Conservation (phyloP, 1,284 basidiomycete species). For the Moniliella sp. region DNA sequence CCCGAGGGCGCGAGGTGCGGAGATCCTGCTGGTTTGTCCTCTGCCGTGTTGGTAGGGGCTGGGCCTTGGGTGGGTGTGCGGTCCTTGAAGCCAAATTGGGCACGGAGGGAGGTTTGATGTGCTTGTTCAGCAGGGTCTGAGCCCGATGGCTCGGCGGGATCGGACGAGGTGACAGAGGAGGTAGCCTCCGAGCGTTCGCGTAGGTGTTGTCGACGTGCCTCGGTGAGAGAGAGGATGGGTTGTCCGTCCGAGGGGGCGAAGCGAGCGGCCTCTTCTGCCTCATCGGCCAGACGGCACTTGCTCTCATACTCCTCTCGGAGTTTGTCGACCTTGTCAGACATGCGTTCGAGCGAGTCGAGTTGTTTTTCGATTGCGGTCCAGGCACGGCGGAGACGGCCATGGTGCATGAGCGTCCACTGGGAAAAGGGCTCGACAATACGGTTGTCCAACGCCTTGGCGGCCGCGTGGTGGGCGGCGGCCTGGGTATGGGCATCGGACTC, state of each 20-base stretch:
- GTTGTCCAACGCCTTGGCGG: conserved; percentile 14
- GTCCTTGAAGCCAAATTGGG: background rate
- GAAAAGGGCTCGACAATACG: conserved; percentile 18
- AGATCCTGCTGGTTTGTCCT: no score
- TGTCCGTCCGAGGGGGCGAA: conserved; percentile 13
- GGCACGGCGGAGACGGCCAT: conserved; percentile 11
- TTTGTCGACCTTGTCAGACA: conserved; percentile 16
- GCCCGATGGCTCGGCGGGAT: no score
- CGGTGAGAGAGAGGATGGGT: background rate
- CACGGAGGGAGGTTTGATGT: background rate
- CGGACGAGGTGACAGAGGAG: background rate
- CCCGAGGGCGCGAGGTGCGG: no score
- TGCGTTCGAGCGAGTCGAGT: conserved; percentile 14
- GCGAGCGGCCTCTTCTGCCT: conserved; percentile 28
- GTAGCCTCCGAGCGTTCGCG: background rate
- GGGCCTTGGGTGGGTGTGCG: background rate
- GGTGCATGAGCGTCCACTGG: conserved; percentile 19
- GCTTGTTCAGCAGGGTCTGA: background rate
- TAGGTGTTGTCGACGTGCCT: background rate
- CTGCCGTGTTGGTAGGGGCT: background rate
- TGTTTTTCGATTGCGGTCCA: conserved; percentile 22
- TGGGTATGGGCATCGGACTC: conserved; percentile 12
- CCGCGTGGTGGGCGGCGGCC: conserved; percentile 12
- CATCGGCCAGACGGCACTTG: conserved; percentile 25
- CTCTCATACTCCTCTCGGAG: conserved; percentile 18